These are phyloP conservation scores for Penicillium sp. DNA, from an alignment of 2,329 filamentous ascomycete species.

Conservation along the genomic window DNA sequence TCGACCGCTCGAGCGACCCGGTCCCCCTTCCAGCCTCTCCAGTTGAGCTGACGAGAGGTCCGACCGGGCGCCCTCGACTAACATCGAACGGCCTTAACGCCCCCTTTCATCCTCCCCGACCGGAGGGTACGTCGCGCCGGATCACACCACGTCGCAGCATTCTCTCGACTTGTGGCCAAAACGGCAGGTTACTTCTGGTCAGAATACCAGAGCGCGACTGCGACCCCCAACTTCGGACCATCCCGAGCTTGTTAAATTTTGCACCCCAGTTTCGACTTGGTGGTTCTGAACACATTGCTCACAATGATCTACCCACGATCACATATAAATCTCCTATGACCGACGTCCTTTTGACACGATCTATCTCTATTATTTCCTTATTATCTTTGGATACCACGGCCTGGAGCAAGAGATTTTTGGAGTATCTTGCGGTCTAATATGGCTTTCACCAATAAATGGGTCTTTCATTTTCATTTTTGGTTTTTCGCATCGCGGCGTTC, in stretches of 20 bases:
- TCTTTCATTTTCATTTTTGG: background rate
- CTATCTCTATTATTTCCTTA: conserved; percentile 1
- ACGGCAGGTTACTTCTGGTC: background rate
- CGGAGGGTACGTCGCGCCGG: conserved; percentile 10
- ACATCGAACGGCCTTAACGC: background rate
- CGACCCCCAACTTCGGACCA: background rate
- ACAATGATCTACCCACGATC: conserved; percentile 1
- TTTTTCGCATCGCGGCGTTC: conserved; percentile 13
- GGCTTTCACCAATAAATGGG: background rate
- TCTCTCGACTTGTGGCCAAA: background rate
- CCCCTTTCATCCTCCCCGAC: conserved; percentile 4
- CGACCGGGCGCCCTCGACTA: conserved; percentile 8
- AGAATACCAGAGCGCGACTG: conserved; percentile 4
- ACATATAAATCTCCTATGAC: background rate
- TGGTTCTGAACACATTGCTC: conserved; percentile 1
- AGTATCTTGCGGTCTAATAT: conserved; percentile 1
- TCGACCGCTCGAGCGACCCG: conserved; percentile 14
- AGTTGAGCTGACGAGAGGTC: conserved; percentile 7
- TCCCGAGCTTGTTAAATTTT: background rate
- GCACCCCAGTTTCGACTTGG: conserved; percentile 2
- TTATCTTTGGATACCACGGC: conserved; percentile 6
- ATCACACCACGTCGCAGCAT: background rate
- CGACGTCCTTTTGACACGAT: conserved; percentile 6
- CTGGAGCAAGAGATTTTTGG: background rate
- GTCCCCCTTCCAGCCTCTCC: background rate